Evolutionary conservation across 2,329 filamentous ascomycete genomes (phyloP).

Genomic region (Leptographium wingfieldii): DNA sequence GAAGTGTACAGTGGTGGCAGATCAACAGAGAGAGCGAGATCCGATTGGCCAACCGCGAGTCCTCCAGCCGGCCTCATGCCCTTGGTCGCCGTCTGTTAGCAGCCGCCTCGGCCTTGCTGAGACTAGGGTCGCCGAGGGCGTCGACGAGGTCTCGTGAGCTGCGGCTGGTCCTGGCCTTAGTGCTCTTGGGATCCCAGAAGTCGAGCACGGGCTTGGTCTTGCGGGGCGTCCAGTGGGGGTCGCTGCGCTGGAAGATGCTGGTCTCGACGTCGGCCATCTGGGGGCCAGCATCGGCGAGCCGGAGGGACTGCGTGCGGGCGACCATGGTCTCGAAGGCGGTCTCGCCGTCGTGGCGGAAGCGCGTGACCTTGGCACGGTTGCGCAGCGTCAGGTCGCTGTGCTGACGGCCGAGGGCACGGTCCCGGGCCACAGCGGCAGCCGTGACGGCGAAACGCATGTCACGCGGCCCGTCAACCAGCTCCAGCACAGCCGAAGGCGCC

Average conservation of each 20-base stretch:
- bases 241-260: slow-evolving; percentile 1
- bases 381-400: slow-evolving; percentile 59
- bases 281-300: slow-evolving; percentile 16
- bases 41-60: too few species aligned
- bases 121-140: slow-evolving; percentile 4
- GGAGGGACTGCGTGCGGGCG: slow-evolving; percentile 23
- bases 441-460: slow-evolving; percentile 95
- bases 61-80: too few species aligned
- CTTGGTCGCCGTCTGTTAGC: too few species aligned
- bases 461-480: slow-evolving; percentile 86
- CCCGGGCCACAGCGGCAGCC: slow-evolving; percentile 65
- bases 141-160: background rate
- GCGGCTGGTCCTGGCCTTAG: background rate
- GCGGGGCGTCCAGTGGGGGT: background rate
- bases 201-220: slow-evolving; percentile 9
- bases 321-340: slow-evolving; percentile 56
- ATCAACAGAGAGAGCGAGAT: too few species aligned
- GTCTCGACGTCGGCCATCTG: slow-evolving; percentile 12
- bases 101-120: too few species aligned
- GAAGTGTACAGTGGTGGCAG: too few species aligned
- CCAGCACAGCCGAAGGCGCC: slow-evolving; percentile 78
- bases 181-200: slow-evolving; percentile 6
- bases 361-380: slow-evolving; percentile 76
- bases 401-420: slow-evolving; percentile 39
- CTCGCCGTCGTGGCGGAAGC: slow-evolving; percentile 55